phyloP scores from a whole-genome alignment of 805 yeast genomes.

The Saccharomycopsis selenospora region DNA sequence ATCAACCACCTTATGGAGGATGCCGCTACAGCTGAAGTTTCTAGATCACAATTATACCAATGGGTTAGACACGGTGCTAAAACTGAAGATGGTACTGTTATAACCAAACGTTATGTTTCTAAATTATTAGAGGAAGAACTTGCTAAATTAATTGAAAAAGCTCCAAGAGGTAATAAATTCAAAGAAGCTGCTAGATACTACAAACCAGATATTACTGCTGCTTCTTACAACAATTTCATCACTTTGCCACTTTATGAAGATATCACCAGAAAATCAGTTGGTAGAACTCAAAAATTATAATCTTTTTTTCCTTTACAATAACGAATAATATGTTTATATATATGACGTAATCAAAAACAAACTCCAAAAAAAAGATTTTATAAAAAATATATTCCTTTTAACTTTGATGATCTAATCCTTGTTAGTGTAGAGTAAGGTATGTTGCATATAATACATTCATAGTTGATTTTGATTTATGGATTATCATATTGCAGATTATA shows the following conservation, averaged over 20 bases:
- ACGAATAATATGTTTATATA: too few species aligned
- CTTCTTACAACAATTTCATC: slow-evolving; percentile 56
- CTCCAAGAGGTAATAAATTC: slow-evolving; percentile 40
- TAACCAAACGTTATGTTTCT: slow-evolving; percentile 45
- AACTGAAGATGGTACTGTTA: slow-evolving; percentile 47
- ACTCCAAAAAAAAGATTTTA: too few species aligned
- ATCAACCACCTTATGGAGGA: slow-evolving; percentile 72
- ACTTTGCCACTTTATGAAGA: slow-evolving; percentile 58
- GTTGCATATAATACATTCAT: too few species aligned
- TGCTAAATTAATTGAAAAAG: slow-evolving; percentile 40
- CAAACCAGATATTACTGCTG: slow-evolving; percentile 58
- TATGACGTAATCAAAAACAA: too few species aligned
- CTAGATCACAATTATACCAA: slow-evolving; percentile 64
- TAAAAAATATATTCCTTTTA: too few species aligned
- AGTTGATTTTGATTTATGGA: too few species aligned
- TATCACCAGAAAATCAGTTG: slow-evolving; percentile 32
- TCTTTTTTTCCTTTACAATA: too few species aligned
- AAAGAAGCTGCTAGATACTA: slow-evolving; percentile 50
- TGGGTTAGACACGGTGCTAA: slow-evolving; percentile 61
- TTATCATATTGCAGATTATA: too few species aligned
- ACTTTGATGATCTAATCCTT: too few species aligned
- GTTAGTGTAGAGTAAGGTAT: too few species aligned
- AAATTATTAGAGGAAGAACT: slow-evolving; percentile 50
- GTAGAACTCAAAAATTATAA: too few species aligned
- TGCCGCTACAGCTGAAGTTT: slow-evolving; percentile 76